Evolutionary conservation across 2,329 filamentous ascomycete genomes (phyloP), one percentile per base, ranked within the genome.

Genomic region (Trichoderma aggressivum): DNA sequence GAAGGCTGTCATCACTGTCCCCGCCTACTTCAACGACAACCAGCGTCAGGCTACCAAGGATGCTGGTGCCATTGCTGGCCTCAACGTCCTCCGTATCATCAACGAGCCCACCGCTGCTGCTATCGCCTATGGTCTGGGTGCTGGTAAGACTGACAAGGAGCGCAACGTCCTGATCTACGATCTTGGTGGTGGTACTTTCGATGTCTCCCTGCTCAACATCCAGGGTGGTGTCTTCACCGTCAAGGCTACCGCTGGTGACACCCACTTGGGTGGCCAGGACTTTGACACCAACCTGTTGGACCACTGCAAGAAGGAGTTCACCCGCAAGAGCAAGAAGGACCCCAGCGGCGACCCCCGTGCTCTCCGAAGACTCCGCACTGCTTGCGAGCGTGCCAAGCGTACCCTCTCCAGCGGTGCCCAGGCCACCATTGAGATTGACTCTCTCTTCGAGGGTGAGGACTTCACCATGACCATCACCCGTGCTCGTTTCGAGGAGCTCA

Each of bases 1-100:
- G 86, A 98, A 98, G 91, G 96, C 96, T 75, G 96, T 99, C 83
- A 94, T 99, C 84, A 99, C 96, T 74, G 96, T 98, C 72, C 96
- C 96, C 72, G 96, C 96, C 82, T 99, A 99, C 90, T 99, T 99
- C 93, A 98, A 98, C 89, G 96, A 99, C 91, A 97, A 97, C 89
- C 96, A 99, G 89, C 92, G 96, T 86, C 96, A 98, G 87, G 93
- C 96, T 76, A 99, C 96, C 86, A 98, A 98, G 91, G 96, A 98
- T 82, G 96, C 96, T 76, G 96, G 96, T 91, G 92, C 95, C 83
- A 99, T 99, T 81, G 87, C 95, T 80, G 96, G 95, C 78, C 91
- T 99, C 75, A 98, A 98, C 86, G 94, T 99, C 78, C 94, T 99
- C 84, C 94, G 96, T 89, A 98, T 99, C 87, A 98, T 99, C 87